Evolutionary conservation across 306 rosid species (phyloP), one percentile per base, ranked within the genome.

Genomic region (Gillenia trifoliata): DNA sequence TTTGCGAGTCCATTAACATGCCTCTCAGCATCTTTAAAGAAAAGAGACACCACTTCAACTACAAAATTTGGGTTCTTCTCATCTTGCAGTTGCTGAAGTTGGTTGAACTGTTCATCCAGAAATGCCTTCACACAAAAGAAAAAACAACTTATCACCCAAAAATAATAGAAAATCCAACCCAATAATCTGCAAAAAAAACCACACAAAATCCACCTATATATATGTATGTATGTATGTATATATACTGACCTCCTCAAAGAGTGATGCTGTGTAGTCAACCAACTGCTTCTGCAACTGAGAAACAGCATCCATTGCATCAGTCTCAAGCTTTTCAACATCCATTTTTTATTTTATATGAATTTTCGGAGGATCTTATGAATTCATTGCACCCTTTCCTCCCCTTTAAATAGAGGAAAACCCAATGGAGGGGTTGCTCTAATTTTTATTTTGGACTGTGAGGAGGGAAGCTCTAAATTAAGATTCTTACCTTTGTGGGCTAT

Each of bases 31-130:
- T 89, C 97, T 50, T 91, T 75, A 79, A 93, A 93, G 80, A 88
- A 93, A 73, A 93, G 84, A 82, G 86, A 82, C 26, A 91, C 89
- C 57, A 91, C 97, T 83, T 93, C 93, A 73, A 82, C 92, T 43
- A 91, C 92, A 88, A 93, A 93, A 13, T 85, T 71, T 9, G 98
- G 98, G 75, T 86, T 91, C 84, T 84, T 93, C 66, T 93, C 96
- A 85, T 93, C 97, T 89, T 90, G 88, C 77, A 93, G 85, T 40
- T 77, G 85, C 78, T 84, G 84, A 68, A 93, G 92, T 76, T 84
- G 88, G 64, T 77, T 77, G 49, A 86, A 91, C 64, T 93, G 98
- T 64, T 91, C 97, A 81, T 91, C 89, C 47, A 93, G 73, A 69
- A 86, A 77, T 11, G 86, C 97, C 97, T 93, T 79, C 72, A 70